Evolutionary conservation across 768 basidiomycete genomes (phyloP).

Genomic region (Astraeus odoratus): DNA sequence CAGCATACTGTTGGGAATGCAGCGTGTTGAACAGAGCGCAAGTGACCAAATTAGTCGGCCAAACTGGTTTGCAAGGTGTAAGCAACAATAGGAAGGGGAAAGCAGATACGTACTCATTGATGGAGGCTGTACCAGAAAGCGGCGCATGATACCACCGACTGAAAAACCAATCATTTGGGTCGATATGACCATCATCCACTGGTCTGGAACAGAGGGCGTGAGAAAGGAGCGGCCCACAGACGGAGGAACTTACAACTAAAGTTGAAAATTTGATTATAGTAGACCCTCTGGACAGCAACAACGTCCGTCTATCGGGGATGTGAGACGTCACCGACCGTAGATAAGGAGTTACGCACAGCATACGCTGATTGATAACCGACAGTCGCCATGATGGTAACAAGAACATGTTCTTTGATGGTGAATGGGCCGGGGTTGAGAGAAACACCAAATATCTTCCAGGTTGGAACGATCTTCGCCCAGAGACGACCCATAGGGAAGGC

Average conservation of each 20-base stretch:
- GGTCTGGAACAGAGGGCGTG: constrained; percentile 25
- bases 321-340: background rate
- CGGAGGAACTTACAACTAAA: constrained; percentile 36
- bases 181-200: constrained; percentile 61
- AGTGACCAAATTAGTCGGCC: constrained; percentile 65
- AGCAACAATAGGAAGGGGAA: background rate
- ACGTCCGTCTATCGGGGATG: constrained; percentile 47
- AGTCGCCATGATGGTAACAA: constrained; percentile 64
- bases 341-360: background rate
- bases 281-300: constrained; percentile 64
- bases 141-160: constrained; percentile 38
- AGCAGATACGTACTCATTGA: constrained; percentile 42
- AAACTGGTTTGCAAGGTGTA: constrained; percentile 36
- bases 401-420: constrained; percentile 65
- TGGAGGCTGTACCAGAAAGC: constrained; percentile 53
- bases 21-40: constrained; percentile 72
- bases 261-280: constrained; percentile 51
- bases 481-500: constrained; percentile 61
- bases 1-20: constrained; percentile 46
- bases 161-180: constrained; percentile 64
- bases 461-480: constrained; percentile 53
- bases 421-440: constrained; percentile 70
- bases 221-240: background rate
- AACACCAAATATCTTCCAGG: constrained; percentile 46
- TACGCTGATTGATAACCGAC: constrained; percentile 19